Percentiles rank a stretch among this genome's conserved stretches.
Evolutionary conservation across 768 basidiomycete species (phyloP).

Genomic region (Hebeloma cylindrosporum): DNA sequence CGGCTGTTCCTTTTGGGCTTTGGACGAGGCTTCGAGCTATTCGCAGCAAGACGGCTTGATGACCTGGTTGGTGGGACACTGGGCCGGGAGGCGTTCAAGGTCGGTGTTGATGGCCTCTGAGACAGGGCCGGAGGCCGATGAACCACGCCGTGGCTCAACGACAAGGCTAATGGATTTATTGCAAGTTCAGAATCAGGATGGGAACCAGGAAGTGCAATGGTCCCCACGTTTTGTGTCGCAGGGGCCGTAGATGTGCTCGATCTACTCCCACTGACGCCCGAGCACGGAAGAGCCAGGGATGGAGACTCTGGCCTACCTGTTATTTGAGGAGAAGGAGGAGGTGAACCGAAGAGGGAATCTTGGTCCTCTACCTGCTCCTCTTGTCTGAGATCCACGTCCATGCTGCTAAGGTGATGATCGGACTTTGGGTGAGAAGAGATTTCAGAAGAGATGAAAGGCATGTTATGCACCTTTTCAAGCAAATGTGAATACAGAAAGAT

Average conservation of each 20-base stretch:
- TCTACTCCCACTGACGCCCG: conserved; percentile 29
- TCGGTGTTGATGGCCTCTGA: conserved; percentile 1
- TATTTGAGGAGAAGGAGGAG: conserved; percentile 59
- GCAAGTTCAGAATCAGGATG: conserved; percentile 85
- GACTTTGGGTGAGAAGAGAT: neutral
- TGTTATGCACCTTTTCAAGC: too few relatives aligned
- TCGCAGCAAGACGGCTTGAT: too few relatives aligned
- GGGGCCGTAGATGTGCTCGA: conserved; percentile 22
- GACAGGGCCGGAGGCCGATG: conserved; percentile 38
- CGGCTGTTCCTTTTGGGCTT: conserved; percentile 36
- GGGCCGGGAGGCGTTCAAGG: neutral
- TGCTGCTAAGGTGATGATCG: neutral
- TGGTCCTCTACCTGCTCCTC: conserved; percentile 38
- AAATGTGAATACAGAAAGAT: too few relatives aligned
- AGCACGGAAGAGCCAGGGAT: conserved; percentile 56
- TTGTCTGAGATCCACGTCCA: conserved; percentile 1
- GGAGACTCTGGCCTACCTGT: conserved; percentile 77
- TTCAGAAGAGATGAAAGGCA: too few relatives aligned
- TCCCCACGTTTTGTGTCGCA: conserved; percentile 87
- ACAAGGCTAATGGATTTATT: conserved; percentile 75
- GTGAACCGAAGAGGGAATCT: conserved; percentile 83
- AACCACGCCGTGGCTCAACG: conserved; percentile 44
- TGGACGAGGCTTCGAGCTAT: conserved; percentile 11
- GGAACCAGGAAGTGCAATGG: conserved; percentile 98
- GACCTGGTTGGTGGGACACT: too few relatives aligned